A percentile compares a stretch with the other conserved stretches of the same genome.
Conservation (phyloP, 768 basidiomycete species). For the Pisolithus albus region DNA sequence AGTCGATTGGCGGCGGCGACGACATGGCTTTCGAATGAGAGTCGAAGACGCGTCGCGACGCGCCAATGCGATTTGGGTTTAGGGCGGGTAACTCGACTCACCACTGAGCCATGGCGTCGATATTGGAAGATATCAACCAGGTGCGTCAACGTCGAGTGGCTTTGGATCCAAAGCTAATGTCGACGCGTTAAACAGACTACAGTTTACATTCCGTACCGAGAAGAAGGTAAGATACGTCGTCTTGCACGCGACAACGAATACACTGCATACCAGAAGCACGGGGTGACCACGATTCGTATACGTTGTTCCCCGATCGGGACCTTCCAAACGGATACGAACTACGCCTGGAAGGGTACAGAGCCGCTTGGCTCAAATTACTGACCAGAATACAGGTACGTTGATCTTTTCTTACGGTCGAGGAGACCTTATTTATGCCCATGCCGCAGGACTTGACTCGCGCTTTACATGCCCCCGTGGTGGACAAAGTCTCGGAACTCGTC, state of each 20-base stretch:
- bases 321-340: constrained; percentile 28
- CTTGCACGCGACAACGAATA: background rate
- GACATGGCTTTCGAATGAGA: constrained; percentile 43
- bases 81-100: constrained; percentile 36
- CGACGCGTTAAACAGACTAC: constrained; percentile 18
- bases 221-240: constrained; percentile 13
- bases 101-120: constrained; percentile 4
- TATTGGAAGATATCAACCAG: constrained; percentile 21
- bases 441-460: constrained; percentile 39
- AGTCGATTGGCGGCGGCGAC: constrained; percentile 57
- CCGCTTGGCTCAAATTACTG: constrained; percentile 56
- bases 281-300: constrained; percentile 14
- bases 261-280: constrained; percentile 8
- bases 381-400: constrained; percentile 46
- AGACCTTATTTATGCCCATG: background rate
- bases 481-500: constrained; percentile 39
- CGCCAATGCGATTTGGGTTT: constrained; percentile 37
- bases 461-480: constrained; percentile 44
- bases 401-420: background rate
- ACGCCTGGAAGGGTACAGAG: constrained; percentile 47
- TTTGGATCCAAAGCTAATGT: background rate
- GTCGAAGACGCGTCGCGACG: constrained; percentile 45
- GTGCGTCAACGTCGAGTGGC: constrained; percentile 8
- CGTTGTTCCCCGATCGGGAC: constrained; percentile 26
- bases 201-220: constrained; percentile 22